These are phyloP conservation scores for Sugiyamaella qingdaonensis DNA, from an alignment of 805 yeast species.

Conservation along the genomic window DNA sequence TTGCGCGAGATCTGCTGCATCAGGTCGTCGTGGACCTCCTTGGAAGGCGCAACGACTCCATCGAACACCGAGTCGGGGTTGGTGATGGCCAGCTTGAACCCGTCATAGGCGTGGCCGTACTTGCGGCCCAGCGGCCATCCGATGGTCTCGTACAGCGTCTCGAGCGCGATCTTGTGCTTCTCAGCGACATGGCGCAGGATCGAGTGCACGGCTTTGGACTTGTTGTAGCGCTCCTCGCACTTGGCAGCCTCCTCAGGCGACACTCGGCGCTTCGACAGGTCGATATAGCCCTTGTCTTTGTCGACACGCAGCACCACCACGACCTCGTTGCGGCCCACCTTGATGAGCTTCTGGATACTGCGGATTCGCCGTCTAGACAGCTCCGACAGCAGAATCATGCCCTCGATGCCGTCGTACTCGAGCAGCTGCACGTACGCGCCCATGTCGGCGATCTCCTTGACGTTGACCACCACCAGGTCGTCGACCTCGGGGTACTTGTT, in stretches of 20 bases:
- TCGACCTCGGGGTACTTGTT: conserved; percentile 98
- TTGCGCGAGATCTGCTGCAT: conserved; percentile 85
- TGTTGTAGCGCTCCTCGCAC: conserved; percentile 96
- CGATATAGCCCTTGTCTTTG: conserved; percentile 97
- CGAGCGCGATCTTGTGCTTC: conserved; percentile 84
- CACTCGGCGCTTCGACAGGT: conserved; percentile 94
- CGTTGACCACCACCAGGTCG: conserved; percentile 98
- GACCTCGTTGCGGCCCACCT: conserved; percentile 98
- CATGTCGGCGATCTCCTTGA: conserved; percentile 89
- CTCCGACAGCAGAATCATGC: conserved; percentile 95
- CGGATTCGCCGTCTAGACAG: conserved; percentile 98
- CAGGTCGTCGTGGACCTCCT: conserved; percentile 76
- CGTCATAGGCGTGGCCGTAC: conserved; percentile 96
- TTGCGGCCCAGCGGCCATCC: conserved; percentile 98
- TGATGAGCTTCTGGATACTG: conserved; percentile 92
- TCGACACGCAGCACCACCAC: conserved; percentile 97
- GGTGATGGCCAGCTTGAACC: conserved; percentile 92
- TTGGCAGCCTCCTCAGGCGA: conserved; percentile 95
- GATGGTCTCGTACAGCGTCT: conserved; percentile 75
- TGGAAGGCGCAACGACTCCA: conserved; percentile 64
- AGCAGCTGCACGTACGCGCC: conserved; percentile 93
- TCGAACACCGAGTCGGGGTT: conserved; percentile 82
- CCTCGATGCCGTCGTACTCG: conserved; percentile 97
- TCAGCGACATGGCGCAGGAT: conserved; percentile 98
- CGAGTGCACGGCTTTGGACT: conserved; percentile 97